Evolutionary conservation across 495 filamentous ascomycete species (phyloP).

Genomic region (Letharia lupina): DNA sequence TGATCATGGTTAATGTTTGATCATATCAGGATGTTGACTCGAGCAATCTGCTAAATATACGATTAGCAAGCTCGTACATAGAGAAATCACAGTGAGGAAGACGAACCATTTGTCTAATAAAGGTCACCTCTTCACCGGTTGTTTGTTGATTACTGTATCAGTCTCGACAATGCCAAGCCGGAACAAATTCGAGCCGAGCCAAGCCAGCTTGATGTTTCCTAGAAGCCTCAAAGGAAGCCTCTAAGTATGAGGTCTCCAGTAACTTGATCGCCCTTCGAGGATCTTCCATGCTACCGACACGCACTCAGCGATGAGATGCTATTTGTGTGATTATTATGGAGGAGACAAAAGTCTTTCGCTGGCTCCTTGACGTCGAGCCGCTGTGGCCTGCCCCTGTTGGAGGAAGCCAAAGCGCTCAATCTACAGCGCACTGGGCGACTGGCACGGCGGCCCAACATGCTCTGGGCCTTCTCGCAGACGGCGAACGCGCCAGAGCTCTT

Average conservation of each 20-base stretch:
- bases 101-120: no score
- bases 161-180: background rate
- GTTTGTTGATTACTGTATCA: no score
- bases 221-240: no score
- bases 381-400: slow-evolving; percentile 20
- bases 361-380: slow-evolving; percentile 26
- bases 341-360: slow-evolving; percentile 23
- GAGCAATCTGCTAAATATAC: background rate
- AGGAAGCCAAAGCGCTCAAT: slow-evolving; percentile 3
- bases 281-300: background rate
- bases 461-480: slow-evolving; percentile 46
- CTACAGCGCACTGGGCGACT: slow-evolving; percentile 21
- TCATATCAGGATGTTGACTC: background rate
- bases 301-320: background rate
- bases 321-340: background rate
- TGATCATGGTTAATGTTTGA: background rate
- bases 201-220: no score
- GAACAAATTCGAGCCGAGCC: background rate
- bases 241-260: no score
- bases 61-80: background rate
- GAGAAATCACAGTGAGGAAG: background rate
- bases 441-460: slow-evolving; percentile 42
- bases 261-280: no score
- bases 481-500: slow-evolving; percentile 44
- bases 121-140: no score